Conservation (phyloP, 2,329 filamentous ascomycete genomes). For the Xylariaceae sp. region DNA sequence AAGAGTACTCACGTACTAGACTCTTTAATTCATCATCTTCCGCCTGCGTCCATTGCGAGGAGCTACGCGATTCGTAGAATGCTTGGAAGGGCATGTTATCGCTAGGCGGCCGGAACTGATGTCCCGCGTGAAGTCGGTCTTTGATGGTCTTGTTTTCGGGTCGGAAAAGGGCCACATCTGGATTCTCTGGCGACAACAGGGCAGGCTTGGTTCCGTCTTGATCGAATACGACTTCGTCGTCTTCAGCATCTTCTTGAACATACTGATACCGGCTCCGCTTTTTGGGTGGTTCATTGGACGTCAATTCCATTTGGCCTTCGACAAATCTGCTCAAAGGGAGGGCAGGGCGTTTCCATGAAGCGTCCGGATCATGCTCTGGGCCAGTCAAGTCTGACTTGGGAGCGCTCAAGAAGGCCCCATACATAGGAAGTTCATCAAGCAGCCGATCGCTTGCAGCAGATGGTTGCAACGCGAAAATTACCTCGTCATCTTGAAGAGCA, state of each 20-base stretch:
- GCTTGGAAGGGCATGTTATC: slow-evolving; percentile 85
- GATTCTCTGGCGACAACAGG: slow-evolving; percentile 61
- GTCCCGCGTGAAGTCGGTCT: slow-evolving; percentile 82
- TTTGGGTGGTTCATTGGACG: slow-evolving; percentile 57
- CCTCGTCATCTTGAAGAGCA: slow-evolving; percentile 72
- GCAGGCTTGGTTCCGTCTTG: slow-evolving; percentile 27
- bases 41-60: slow-evolving; percentile 84
- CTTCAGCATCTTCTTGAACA: slow-evolving; percentile 59
- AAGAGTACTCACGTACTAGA: slow-evolving; percentile 86
- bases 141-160: slow-evolving; percentile 84
- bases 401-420: slow-evolving; percentile 58
- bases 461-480: slow-evolving; percentile 70
- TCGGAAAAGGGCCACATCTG: slow-evolving; percentile 79
- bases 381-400: slow-evolving; percentile 53
- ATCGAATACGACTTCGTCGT: slow-evolving; percentile 35
- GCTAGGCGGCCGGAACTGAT: slow-evolving; percentile 88
- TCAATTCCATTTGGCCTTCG: slow-evolving; percentile 70
- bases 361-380: slow-evolving; percentile 61
- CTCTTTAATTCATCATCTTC: slow-evolving; percentile 87
- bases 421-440: slow-evolving; percentile 75
- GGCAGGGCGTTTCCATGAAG: slow-evolving; percentile 68
- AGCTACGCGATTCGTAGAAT: slow-evolving; percentile 82
- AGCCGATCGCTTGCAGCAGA: slow-evolving; percentile 72
- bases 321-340: slow-evolving; percentile 83
- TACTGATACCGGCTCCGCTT: slow-evolving; percentile 84